Base-by-base conservation (phyloP, 208 protist species). In the Trypanosoma congolense region DNA sequence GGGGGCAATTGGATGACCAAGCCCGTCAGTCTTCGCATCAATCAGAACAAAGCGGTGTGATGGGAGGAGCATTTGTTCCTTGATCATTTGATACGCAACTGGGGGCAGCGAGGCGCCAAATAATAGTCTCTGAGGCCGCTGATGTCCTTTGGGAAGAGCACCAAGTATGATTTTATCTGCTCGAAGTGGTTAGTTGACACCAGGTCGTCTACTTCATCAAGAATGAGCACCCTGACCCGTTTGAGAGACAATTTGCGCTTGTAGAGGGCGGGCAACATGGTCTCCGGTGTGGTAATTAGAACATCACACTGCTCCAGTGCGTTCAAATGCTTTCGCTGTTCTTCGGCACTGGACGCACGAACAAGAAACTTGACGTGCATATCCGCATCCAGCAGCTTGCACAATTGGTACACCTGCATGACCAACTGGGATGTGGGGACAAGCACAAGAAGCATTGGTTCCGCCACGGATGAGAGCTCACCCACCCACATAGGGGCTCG, bases 141-240 rank as follows among this genome's bases (percentile, higher is more conserved):
- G 41, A 21, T 51, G 52, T 2, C 64, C 73, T 47, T 88, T 88
- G 3, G 83, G 87, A 31, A 91, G 56, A 21, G 80, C 70, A 12
- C 71, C 76, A 19, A 93, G 72, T 10, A 94, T 75, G 24, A 90
- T 88, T 91, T 91, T 21, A 91, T 44, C 10, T 70, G 63, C 28
- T 94, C 87, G 67, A 89, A 94, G 70, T 90, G 81, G 52, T 90
- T 87, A n/a, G 75, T 56, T 3, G 83, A 92, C 16, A 90, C 66
- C 16, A 94, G 58, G 25, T 90, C 78, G 68, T 91, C 81, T 18
- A 91, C 78, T 44, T 94, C 87, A 53, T 94, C 87, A 30, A 94
- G 51, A n/a, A 94, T 65, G 14, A 89, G 14, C 2, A 72, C 78
- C 29, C 77, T 67, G 41, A 92, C 75, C 12, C 66, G 65, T 43